Base-by-base conservation (phyloP, 1,284 basidiomycete genomes). In the Sporisorium scitamineum region DNA sequence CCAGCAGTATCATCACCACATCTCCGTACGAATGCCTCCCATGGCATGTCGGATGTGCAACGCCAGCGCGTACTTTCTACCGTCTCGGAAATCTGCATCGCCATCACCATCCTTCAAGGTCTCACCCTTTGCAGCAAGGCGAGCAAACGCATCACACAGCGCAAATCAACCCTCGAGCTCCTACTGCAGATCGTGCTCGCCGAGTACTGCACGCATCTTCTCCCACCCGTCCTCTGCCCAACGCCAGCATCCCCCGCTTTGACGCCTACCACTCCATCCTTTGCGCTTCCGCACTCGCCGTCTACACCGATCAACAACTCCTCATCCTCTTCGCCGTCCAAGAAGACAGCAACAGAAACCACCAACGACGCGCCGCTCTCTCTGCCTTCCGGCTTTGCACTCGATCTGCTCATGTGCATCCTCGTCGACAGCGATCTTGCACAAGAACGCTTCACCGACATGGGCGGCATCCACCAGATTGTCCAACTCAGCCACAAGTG, bases 401-500 rank as follows among this genome's bases (percentile, higher is more conserved):
- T 76, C 18, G 69, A 72, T 34, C 60, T 72, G 42, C 62, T 76
- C 54, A 76, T 76, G 74, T 76, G 74, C 47, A 51, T 76, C 31
- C 63, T 76, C 14, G 74, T 72, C 39, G 70, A 76, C 59, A 69
- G 59, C 41, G 20, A 47, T 2, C 16, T 48, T 2, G 69, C 70
- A 1, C 69, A 63, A 44, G 62, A 71, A 27, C 57, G 62, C 1
- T 76, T 76, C 44, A 34, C 44, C 11, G 70, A 76, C 20, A 76
- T 76, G 65, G 74, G 74, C 22, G 74, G 74, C 18, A 64, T 72
- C 24, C 65, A 68, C 14, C 69, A 72, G 60, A 72, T 76, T 31
- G 65, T 72, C 9, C 59, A 76, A 31, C 70, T 76, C 34, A 66
- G 62, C 51, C 69, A 76, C 60, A 68, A 69, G 45, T 76, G 74